Evolutionary conservation across 352 stramenopile genomes (phyloP).

Genomic region (Saprolegnia diclina): DNA sequence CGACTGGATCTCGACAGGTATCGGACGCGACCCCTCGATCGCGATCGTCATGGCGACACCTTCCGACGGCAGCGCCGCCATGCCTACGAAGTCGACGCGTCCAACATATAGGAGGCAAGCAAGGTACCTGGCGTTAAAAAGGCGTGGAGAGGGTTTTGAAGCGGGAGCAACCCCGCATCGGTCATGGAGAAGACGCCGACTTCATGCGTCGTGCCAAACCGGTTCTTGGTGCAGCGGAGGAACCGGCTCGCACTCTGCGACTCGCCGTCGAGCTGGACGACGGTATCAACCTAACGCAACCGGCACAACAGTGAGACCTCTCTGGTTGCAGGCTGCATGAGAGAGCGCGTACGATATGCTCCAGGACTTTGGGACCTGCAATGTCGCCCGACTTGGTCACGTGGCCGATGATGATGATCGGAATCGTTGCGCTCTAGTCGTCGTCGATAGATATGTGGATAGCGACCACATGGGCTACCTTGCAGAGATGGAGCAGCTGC

Average conservation of each 20-base stretch:
- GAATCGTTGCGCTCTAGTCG: constrained; percentile 48
- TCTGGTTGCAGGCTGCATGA: background rate
- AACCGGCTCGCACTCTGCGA: constrained; percentile 79
- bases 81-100: background rate
- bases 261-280: constrained; percentile 94
- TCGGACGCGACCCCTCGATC: constrained; percentile 91
- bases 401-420: constrained; percentile 94
- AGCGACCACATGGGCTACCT: constrained; percentile 39
- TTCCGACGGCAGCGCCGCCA: constrained; percentile 27
- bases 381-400: constrained; percentile 97
- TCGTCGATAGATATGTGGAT: background rate
- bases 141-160: constrained; percentile 70
- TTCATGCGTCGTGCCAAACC: constrained; percentile 93
- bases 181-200: constrained; percentile 96
- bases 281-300: constrained; percentile 93
- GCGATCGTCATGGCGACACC: constrained; percentile 85
- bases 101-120: constrained; percentile 28
- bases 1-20: constrained; percentile 93
- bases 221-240: constrained; percentile 92
- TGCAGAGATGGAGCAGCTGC: constrained; percentile 90
- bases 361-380: constrained; percentile 88
- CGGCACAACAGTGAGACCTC: background rate
- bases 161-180: constrained; percentile 64
- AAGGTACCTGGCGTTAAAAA: constrained; percentile 60
- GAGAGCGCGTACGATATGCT: constrained; percentile 73